Conservation (phyloP, 2,329 filamentous ascomycete genomes). For the Colletotrichum melonis region DNA sequence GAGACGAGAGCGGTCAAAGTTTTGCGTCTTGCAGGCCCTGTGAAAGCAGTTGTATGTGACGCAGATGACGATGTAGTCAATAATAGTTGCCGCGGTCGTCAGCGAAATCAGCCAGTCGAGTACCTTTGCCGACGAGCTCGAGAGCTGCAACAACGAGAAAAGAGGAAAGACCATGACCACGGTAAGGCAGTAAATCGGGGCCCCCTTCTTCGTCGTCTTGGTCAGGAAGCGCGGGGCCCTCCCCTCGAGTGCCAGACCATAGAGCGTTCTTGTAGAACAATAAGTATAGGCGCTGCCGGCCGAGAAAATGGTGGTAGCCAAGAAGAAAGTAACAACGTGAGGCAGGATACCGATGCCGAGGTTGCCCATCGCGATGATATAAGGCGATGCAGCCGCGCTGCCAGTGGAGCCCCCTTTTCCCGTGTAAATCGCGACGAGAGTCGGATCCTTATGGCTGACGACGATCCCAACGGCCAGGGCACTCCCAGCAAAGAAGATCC, state of each 20-base stretch:
- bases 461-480: no score
- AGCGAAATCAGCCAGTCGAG: constrained; percentile 76
- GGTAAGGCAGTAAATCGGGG: constrained; percentile 28
- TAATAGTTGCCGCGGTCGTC: constrained; percentile 58
- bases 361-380: constrained; percentile 72
- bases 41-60: constrained; percentile 75
- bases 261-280: constrained; percentile 65
- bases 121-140: constrained; percentile 67
- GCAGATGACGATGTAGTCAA: constrained; percentile 15
- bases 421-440: no score
- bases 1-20: constrained; percentile 63
- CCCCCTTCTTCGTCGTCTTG: constrained; percentile 48
- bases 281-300: constrained; percentile 70
- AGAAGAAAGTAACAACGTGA: constrained; percentile 72
- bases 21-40: constrained; percentile 63
- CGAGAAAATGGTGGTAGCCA: constrained; percentile 69
- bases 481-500: no score
- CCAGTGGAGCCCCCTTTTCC: no score
- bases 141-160: constrained; percentile 23
- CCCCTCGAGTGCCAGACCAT: constrained; percentile 62
- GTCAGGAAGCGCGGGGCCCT: constrained; percentile 55
- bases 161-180: neutral
- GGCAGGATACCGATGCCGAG: constrained; percentile 71
- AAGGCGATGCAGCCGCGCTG: constrained; percentile 55
- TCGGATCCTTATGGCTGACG: no score